Evolutionary conservation across 192 early-diverging fungal genomes (phyloP).

Genomic region (Coemansia sp.): DNA sequence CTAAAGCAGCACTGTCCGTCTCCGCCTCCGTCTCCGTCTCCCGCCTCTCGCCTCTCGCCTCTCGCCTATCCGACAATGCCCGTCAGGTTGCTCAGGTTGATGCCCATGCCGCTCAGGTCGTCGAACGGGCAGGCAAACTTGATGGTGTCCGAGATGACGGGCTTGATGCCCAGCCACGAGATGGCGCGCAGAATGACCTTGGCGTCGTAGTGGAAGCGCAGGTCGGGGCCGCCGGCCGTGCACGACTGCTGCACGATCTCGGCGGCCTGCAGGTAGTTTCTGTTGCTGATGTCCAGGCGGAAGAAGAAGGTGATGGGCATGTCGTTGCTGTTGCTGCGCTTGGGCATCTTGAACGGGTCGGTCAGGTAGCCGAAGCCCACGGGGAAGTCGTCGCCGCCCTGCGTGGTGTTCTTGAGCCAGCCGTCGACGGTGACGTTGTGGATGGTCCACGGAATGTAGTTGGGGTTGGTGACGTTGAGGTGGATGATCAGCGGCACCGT

Average conservation of each 20-base stretch:
- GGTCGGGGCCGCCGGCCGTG: conserved; percentile 27
- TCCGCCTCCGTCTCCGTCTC: no score
- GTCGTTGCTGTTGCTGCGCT: conserved; percentile 26
- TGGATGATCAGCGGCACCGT: conserved; percentile 54
- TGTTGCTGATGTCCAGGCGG: conserved; percentile 37
- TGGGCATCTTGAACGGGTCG: conserved; percentile 49
- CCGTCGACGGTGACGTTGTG: conserved; percentile 54
- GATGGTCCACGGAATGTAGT: conserved; percentile 57
- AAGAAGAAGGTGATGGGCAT: conserved; percentile 54
- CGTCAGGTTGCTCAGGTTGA: conserved; percentile 44
- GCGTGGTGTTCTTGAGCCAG: conserved; percentile 25
- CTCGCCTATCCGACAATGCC: conserved; percentile 20
- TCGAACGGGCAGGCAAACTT: conserved; percentile 46
- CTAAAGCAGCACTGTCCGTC: no score
- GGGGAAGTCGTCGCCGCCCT: conserved; percentile 39
- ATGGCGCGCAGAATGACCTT: conserved; percentile 47
- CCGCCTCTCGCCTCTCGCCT: no score
- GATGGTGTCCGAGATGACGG: conserved; percentile 46
- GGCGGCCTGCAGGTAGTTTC: conserved; percentile 38
- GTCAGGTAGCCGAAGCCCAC: conserved; percentile 47
- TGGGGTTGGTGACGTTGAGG: conserved; percentile 54
- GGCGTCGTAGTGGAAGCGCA: conserved; percentile 52
- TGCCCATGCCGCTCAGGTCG: conserved; percentile 45
- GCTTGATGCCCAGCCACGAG: conserved; percentile 55
- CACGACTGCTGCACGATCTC: conserved; percentile 39